These are phyloP conservation scores for Albophoma yamanashiensis DNA, from an alignment of 2,329 filamentous ascomycete genomes.

Conservation along the genomic window DNA sequence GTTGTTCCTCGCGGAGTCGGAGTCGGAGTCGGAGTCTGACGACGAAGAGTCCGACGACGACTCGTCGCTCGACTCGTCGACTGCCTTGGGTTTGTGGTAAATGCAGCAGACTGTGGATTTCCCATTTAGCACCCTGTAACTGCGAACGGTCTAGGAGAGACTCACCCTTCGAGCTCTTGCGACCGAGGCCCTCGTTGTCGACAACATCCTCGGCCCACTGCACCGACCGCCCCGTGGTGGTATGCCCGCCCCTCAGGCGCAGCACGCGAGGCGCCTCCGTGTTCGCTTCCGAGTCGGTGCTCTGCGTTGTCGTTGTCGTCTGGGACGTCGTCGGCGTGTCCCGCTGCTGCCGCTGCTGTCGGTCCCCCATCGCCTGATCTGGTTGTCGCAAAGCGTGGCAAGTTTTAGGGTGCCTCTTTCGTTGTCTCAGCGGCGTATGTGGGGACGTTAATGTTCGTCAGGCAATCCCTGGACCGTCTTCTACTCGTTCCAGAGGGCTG, in stretches of 20 bases:
- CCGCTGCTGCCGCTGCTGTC: constrained; percentile 11
- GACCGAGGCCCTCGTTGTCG: constrained; percentile 89
- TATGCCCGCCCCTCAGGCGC: constrained; percentile 39
- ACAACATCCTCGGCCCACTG: constrained; percentile 90
- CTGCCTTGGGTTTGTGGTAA: constrained; percentile 75
- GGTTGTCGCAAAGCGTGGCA: neutral
- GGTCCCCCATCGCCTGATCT: constrained; percentile 17
- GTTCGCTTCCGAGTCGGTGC: constrained; percentile 15
- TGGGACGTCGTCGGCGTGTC: constrained; percentile 20
- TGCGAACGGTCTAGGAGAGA: neutral
- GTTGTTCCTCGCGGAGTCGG: constrained; percentile 29
- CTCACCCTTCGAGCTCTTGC: constrained; percentile 87
- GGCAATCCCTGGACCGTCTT: neutral
- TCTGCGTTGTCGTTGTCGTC: constrained; percentile 17
- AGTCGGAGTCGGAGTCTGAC: constrained; percentile 42
- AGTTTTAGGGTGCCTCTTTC: neutral
- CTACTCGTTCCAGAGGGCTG: neutral
- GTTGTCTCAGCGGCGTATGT: neutral
- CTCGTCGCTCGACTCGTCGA: constrained; percentile 72
- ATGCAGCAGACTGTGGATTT: constrained; percentile 80
- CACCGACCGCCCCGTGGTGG: constrained; percentile 49
- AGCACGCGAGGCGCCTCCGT: constrained; percentile 29
- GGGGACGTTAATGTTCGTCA: neutral
- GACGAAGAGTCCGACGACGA: constrained; percentile 40
- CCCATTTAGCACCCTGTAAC: neutral